Base-by-base conservation (phyloP, 495 filamentous ascomycete species). In the Tuber microsphaerosporum region DNA sequence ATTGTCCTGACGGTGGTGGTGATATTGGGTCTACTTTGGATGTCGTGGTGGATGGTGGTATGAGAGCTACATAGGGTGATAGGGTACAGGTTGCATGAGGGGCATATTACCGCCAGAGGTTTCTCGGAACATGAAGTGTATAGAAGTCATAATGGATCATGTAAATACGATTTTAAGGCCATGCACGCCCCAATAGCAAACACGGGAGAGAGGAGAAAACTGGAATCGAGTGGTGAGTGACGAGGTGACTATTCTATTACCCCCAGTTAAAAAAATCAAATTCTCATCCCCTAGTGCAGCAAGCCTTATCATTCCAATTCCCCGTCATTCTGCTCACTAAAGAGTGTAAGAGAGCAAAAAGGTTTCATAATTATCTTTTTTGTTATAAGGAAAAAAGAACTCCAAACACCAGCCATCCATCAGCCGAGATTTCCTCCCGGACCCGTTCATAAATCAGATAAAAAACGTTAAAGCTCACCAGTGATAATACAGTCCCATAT, bases 401-500 rank as follows among this genome's bases (percentile, higher is more conserved):
- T 65, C 56, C 56, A 65, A 65, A 65, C 56, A 65, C 56, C 56
- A 65, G 16, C 56, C 56, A 16, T 61, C 51, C 51, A 65, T 65
- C 56, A 65, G 56, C 56, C 56, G 26, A 65, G 26, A 34, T 65
- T 34, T 65, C 56, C 56, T 65, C 56, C 56, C 12, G 56, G 26
- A 65, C 56, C 14, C 14, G 56, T 34, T 34, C 56, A 17, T 65
- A 65, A 34, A 34, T 17, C 31, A 2, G 14, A 61, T 4, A 65
- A 65, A 34, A 65, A 34, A 65, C 4, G 56, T 10, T 34, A 34
- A 65, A 17, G 73, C 80, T 45, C 65, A 81, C 80, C 75, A 72
- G 73, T 46, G 37, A n/a, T 51, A 45, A 46, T 75, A 70, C 39
- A 70, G 70, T 42, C 79, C 79, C 80, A 81, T 81, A 81, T 81